Conservation (phyloP, 73 alveolate genomes). For the Urostyla sp. region DNA sequence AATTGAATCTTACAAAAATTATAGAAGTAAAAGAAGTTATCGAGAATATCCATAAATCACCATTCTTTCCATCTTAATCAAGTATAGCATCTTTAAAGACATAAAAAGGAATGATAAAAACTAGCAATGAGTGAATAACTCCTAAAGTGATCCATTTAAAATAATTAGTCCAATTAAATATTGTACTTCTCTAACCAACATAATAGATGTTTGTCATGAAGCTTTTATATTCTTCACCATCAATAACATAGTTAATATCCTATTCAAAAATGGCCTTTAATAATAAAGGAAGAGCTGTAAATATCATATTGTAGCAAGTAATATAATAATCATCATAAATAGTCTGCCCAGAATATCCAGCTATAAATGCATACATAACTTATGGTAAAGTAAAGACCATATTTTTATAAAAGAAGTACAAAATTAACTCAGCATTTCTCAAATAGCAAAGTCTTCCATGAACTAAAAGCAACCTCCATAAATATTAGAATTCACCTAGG, state of each 20-base stretch:
- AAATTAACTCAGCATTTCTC: slow-evolving; percentile 88
- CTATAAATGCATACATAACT: slow-evolving; percentile 75
- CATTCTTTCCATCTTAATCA: slow-evolving; percentile 56
- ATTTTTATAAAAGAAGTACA: slow-evolving; percentile 97
- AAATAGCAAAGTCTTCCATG: slow-evolving; percentile 96
- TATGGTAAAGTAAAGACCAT: slow-evolving; percentile 90
- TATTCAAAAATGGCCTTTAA: slow-evolving; percentile 91
- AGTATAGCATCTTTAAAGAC: slow-evolving; percentile 46
- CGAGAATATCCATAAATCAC: slow-evolving; percentile 70
- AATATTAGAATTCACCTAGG: slow-evolving; percentile 89
- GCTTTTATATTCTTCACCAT: slow-evolving; percentile 48
- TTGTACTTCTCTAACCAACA: slow-evolving; percentile 71
- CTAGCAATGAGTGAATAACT: slow-evolving; percentile 64
- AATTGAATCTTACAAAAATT: slow-evolving; percentile 47
- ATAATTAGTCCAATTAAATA: slow-evolving; percentile 74
- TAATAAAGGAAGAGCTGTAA: slow-evolving; percentile 95
- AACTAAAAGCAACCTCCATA: slow-evolving; percentile 89
- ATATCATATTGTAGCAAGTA: slow-evolving; percentile 94
- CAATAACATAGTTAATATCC: slow-evolving; percentile 81
- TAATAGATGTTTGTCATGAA: slow-evolving; percentile 72
- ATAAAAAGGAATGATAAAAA: slow-evolving; percentile 59
- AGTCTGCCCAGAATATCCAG: slow-evolving; percentile 74
- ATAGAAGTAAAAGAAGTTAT: slow-evolving; percentile 73
- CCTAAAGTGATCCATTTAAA: slow-evolving; percentile 73
- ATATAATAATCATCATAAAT: slow-evolving; percentile 80